phyloP scores from a whole-genome alignment of 2,329 filamentous ascomycete genomes.

The Aspergillus ruber region DNA sequence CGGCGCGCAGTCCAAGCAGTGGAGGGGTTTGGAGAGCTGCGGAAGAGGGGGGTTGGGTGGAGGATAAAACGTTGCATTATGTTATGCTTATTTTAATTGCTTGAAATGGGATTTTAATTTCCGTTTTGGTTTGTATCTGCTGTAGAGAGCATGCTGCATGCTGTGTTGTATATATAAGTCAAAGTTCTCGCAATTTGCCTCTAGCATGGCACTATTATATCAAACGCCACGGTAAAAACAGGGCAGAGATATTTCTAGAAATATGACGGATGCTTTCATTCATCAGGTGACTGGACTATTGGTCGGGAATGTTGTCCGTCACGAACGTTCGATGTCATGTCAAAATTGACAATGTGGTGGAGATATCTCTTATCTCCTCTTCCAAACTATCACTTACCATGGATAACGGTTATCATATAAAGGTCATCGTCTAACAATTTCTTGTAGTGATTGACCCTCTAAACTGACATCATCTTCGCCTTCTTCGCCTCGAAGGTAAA shows the following conservation, averaged over 20 bases:
- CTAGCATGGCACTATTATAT: neutral
- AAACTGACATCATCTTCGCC: too few relatives aligned
- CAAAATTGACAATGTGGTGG: neutral
- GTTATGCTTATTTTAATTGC: neutral
- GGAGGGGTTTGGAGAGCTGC: neutral
- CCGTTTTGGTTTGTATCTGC: neutral
- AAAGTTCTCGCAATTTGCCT: neutral
- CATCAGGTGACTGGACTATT: neutral
- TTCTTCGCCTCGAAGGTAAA: too few relatives aligned
- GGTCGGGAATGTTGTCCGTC: neutral
- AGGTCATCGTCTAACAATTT: too few relatives aligned
- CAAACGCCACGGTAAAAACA: neutral
- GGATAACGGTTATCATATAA: too few relatives aligned
- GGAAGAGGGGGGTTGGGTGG: neutral
- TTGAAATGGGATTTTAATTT: neutral
- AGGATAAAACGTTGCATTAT: conserved; percentile 2
- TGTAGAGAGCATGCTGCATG: neutral
- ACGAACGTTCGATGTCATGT: neutral
- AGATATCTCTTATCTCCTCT: too few relatives aligned
- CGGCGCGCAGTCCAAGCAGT: conserved; percentile 2
- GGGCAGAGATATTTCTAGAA: neutral
- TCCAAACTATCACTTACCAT: too few relatives aligned
- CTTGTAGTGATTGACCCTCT: too few relatives aligned
- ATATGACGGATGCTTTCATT: neutral
- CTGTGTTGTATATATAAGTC: neutral